A percentile compares a stretch with the other conserved stretches of the same genome.
Evolutionary conservation across 306 rosid species (phyloP).

Genomic region (Sicyos edulis): DNA sequence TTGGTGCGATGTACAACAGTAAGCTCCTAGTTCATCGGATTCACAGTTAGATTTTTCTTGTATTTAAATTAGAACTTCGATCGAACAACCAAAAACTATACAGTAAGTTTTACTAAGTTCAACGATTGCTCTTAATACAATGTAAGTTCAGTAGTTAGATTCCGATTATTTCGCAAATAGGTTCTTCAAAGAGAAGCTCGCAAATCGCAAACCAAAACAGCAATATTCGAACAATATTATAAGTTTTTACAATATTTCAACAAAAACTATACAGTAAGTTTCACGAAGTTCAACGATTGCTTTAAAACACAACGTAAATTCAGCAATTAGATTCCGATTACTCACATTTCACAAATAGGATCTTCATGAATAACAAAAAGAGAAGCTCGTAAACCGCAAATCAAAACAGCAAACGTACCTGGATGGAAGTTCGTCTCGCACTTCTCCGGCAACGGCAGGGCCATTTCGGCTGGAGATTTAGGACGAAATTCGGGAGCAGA

Average conservation of each 20-base stretch:
- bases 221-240: too few species aligned
- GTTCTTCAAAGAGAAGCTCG: too few species aligned
- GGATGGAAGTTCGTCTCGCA: slow-evolving; percentile 36
- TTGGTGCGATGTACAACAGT: background rate
- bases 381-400: background rate
- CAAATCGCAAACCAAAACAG: too few species aligned
- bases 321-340: too few species aligned
- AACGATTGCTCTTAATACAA: background rate
- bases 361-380: background rate
- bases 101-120: too few species aligned
- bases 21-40: background rate
- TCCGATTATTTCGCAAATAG: too few species aligned
- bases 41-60: background rate
- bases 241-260: too few species aligned
- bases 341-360: background rate
- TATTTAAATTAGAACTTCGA: background rate
- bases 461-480: slow-evolving; percentile 27
- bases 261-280: too few species aligned
- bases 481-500: slow-evolving; percentile 31
- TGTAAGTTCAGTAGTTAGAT: background rate
- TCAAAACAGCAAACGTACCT: slow-evolving; percentile 34
- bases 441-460: slow-evolving; percentile 20
- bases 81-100: background rate
- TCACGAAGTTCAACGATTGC: background rate
- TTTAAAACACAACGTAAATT: background rate